phyloP scores from a whole-genome alignment of 306 rosid genomes.

The Vicia villosa region DNA sequence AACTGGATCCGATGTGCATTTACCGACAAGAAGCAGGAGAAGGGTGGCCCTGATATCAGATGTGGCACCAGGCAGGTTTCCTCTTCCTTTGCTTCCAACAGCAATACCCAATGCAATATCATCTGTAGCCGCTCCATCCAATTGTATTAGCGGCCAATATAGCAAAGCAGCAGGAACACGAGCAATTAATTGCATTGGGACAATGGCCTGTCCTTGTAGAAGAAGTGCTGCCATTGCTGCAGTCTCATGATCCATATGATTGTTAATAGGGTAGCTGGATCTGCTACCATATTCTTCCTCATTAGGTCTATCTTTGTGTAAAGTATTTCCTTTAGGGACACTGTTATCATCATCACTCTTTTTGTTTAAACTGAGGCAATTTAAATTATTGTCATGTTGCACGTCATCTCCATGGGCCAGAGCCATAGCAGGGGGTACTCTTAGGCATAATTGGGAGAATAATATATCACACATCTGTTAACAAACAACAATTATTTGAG shows the following conservation, averaged over 20 bases:
- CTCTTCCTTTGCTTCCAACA: constrained; percentile 99
- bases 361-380: constrained; percentile 45
- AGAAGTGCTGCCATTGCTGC: constrained; percentile 77
- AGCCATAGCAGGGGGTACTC: constrained; percentile 70
- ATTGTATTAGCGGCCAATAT: constrained; percentile 95
- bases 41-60: constrained; percentile 94
- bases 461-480: constrained; percentile 96
- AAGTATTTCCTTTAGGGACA: constrained; percentile 42
- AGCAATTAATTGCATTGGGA: constrained; percentile 92
- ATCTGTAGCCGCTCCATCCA: constrained; percentile 97
- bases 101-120: constrained; percentile 92
- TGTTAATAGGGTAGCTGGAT: constrained; percentile 48
- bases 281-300: constrained; percentile 61
- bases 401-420: constrained; percentile 65
- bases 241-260: constrained; percentile 63
- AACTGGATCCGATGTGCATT: constrained; percentile 88
- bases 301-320: constrained; percentile 44
- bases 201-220: constrained; percentile 85
- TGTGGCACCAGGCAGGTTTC: constrained; percentile 92
- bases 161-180: constrained; percentile 93
- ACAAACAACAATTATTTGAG: constrained; percentile 40
- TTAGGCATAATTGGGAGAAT: constrained; percentile 91
- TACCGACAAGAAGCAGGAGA: constrained; percentile 89
- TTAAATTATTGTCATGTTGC: constrained; percentile 47
- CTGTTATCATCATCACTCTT: constrained; percentile 43